Evolutionary conservation across 805 yeast species (phyloP).

Genomic region (Myxozyma vanderwaltii): DNA sequence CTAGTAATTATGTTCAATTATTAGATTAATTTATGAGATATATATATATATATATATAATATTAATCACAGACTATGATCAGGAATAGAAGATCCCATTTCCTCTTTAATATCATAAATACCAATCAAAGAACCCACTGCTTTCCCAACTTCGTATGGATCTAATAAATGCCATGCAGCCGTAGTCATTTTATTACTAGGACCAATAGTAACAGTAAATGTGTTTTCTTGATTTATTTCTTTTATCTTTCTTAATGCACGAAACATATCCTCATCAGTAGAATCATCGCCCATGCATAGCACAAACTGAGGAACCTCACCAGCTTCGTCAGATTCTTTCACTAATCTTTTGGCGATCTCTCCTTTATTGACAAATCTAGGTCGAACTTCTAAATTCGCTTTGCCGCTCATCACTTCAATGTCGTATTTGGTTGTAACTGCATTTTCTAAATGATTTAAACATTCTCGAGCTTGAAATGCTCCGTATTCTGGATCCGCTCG

Average conservation of each 20-base stretch:
- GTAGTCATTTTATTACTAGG: slow-evolving; percentile 84
- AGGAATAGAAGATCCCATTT: slow-evolving; percentile 18
- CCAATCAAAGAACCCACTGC: slow-evolving; percentile 80
- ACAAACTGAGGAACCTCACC: slow-evolving; percentile 53
- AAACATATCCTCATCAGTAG: slow-evolving; percentile 98
- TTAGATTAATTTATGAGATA: neutral
- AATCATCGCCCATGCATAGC: slow-evolving; percentile 91
- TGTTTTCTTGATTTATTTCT: slow-evolving; percentile 37
- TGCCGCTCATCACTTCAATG: slow-evolving; percentile 95
- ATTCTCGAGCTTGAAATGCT: slow-evolving; percentile 74
- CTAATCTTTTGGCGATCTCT: slow-evolving; percentile 83
- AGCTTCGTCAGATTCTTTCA: slow-evolving; percentile 47
- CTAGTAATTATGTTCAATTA: slow-evolving; percentile 76
- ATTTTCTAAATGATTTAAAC: slow-evolving; percentile 62
- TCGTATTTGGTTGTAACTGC: slow-evolving; percentile 68
- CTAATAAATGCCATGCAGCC: slow-evolving; percentile 82
- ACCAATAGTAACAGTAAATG: slow-evolving; percentile 83
- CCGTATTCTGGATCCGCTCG: slow-evolving; percentile 94
- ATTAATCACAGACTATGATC: neutral
- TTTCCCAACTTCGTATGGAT: slow-evolving; percentile 81
- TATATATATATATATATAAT: neutral
- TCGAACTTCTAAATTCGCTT: slow-evolving; percentile 96
- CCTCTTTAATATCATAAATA: slow-evolving; percentile 53
- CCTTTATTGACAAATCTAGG: slow-evolving; percentile 96
- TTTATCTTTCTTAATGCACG: slow-evolving; percentile 68